Evolutionary conservation across 2,329 filamentous ascomycete species (phyloP).

Genomic region (Elsinoe batatas): DNA sequence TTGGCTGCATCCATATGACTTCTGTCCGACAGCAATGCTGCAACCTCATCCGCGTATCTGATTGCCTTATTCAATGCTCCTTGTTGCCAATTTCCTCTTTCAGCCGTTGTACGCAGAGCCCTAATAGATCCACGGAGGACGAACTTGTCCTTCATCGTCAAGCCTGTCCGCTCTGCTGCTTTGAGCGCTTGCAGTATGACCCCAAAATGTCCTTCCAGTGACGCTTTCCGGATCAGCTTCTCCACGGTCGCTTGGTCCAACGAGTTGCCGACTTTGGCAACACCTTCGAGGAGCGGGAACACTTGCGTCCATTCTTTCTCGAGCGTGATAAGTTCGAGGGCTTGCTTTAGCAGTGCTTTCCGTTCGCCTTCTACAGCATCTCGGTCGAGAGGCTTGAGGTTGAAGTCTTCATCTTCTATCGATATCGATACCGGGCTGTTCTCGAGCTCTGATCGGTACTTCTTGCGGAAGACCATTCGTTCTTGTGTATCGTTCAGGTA

Average conservation of each 20-base stretch:
- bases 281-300: conserved; percentile 25
- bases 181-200: conserved; percentile 26
- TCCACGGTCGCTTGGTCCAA: conserved; percentile 20
- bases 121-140: conserved; percentile 28
- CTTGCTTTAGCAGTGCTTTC: conserved; percentile 21
- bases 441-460: conserved; percentile 33
- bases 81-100: conserved; percentile 27
- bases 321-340: conserved; percentile 23
- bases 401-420: conserved; percentile 32
- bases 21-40: conserved; percentile 32
- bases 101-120: conserved; percentile 28
- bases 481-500: conserved; percentile 34
- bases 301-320: conserved; percentile 29
- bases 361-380: conserved; percentile 24
- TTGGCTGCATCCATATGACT: conserved; percentile 28
- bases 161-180: conserved; percentile 25
- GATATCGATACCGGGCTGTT: conserved; percentile 34
- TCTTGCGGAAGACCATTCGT: conserved; percentile 33
- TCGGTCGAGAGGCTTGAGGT: conserved; percentile 26
- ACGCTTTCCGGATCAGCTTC: conserved; percentile 27
- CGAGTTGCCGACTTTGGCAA: conserved; percentile 21
- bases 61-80: conserved; percentile 30
- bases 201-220: conserved; percentile 22
- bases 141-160: conserved; percentile 24
- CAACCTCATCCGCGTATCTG: conserved; percentile 30